A percentile compares a stretch with the other conserved stretches of the same genome.
phyloP scores from a whole-genome alignment of 2,329 filamentous ascomycete species.

The Cordyceps javanica region DNA sequence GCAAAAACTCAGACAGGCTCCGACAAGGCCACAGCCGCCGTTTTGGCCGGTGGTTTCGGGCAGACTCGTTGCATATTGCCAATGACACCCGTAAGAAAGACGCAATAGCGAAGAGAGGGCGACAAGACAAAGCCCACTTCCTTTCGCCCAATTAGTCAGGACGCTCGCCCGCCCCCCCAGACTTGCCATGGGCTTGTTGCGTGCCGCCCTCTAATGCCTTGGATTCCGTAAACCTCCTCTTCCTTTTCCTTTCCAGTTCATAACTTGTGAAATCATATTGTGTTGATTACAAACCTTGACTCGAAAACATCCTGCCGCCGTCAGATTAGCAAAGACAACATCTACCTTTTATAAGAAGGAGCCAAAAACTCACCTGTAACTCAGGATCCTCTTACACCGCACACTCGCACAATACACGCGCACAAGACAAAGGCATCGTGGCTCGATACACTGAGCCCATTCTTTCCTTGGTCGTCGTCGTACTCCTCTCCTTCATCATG shows the following conservation, averaged over 20 bases:
- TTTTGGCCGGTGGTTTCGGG: not conserved
- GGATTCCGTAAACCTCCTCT: not conserved
- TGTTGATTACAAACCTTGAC: not conserved
- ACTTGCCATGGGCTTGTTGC: not conserved
- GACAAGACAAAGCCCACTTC: conserved; percentile 1
- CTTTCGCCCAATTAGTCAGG: conserved; percentile 13
- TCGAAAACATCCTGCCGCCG: not conserved
- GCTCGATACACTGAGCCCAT: conserved; percentile 15
- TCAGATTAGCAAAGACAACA: not conserved
- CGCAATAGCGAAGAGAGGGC: not conserved
- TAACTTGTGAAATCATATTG: not conserved
- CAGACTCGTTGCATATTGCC: not conserved
- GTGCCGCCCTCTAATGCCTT: not conserved
- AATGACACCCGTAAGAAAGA: not conserved
- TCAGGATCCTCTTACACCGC: not conserved
- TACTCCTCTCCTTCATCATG: conserved; percentile 31
- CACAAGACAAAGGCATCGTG: not conserved
- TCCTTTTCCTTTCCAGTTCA: not conserved
- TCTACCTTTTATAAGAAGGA: not conserved
- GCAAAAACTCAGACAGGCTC: conserved; percentile 13
- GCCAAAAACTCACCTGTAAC: not conserved
- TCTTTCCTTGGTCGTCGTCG: conserved; percentile 13
- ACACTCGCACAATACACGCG: not conserved
- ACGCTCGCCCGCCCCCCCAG: not conserved
- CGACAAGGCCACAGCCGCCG: not conserved